Evolutionary conservation across 2,329 filamentous ascomycete species (phyloP).

Genomic region (Xylariaceae sp.): DNA sequence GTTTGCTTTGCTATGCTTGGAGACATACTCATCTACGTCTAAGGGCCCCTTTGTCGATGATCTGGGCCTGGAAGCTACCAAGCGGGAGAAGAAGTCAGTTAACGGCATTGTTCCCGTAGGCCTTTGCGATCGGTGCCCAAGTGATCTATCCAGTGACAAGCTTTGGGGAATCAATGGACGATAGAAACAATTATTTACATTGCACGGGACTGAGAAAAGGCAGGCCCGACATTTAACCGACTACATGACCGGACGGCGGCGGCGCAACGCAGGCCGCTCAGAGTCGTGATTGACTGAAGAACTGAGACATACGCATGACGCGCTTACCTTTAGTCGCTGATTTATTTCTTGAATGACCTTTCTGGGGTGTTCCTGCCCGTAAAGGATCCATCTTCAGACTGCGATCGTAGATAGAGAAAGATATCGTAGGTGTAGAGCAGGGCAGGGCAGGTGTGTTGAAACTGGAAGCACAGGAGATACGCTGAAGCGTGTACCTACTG

Average conservation of each 20-base stretch:
- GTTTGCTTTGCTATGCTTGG: conserved; percentile 10
- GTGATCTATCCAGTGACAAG: neutral
- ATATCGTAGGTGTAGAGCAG: neutral
- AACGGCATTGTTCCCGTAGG: conserved; percentile 20
- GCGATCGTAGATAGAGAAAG: neutral
- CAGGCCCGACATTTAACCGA: neutral
- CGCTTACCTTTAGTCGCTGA: conserved; percentile 31
- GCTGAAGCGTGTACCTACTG: no score
- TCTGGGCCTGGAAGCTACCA: conserved; percentile 55
- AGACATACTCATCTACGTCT: conserved; percentile 67
- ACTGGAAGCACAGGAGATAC: neutral
- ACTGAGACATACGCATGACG: conserved; percentile 9
- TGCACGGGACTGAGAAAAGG: neutral
- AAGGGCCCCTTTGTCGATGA: conserved; percentile 75
- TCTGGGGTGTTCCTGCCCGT: conserved; percentile 14
- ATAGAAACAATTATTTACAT: neutral
- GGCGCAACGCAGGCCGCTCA: neutral
- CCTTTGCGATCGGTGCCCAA: neutral
- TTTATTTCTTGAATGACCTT: conserved; percentile 29
- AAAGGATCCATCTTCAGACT: conserved; percentile 23
- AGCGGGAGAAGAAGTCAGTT: conserved; percentile 27
- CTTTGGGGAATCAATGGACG: neutral
- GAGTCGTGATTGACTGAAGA: neutral
- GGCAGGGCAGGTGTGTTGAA: neutral
- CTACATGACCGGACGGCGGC: neutral